Conservation (phyloP, 2,329 filamentous ascomycete genomes). For the Penicillium sp. region DNA sequence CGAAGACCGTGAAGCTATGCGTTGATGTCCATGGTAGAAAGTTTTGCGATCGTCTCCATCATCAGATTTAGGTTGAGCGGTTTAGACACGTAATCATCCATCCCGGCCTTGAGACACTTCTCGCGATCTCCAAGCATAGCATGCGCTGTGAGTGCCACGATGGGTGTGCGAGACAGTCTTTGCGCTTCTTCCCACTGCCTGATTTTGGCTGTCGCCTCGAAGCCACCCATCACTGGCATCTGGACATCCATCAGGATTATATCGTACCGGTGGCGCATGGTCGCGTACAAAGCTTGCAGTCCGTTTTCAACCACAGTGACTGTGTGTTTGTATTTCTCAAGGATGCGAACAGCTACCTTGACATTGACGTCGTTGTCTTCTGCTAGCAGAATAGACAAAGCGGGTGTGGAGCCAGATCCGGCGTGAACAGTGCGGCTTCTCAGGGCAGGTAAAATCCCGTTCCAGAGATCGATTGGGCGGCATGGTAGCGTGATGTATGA, state of each 20-base stretch:
- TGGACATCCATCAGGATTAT: constrained; percentile 96
- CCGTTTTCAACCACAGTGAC: constrained; percentile 78
- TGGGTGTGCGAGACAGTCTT: constrained; percentile 74
- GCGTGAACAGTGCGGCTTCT: constrained; percentile 85
- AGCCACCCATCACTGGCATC: constrained; percentile 96
- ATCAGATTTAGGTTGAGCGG: constrained; percentile 87
- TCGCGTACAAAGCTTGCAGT: constrained; percentile 62
- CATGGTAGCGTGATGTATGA: constrained; percentile 97
- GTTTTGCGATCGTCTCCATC: constrained; percentile 49
- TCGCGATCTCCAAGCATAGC: constrained; percentile 95
- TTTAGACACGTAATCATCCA: constrained; percentile 96
- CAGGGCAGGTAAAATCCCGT: constrained; percentile 86
- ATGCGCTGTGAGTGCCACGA: constrained; percentile 89
- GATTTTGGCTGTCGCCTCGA: constrained; percentile 90
- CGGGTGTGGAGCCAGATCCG: constrained; percentile 85
- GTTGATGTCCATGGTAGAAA: constrained; percentile 18
- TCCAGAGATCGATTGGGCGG: constrained; percentile 83
- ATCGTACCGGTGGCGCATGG: constrained; percentile 83
- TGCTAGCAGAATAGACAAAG: constrained; percentile 85
- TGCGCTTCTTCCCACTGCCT: constrained; percentile 80
- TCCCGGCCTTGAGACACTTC: constrained; percentile 91
- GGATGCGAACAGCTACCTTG: constrained; percentile 85
- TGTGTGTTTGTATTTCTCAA: constrained; percentile 78
- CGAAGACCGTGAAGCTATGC: too few species aligned
- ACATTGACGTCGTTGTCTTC: constrained; percentile 97